Conservation (phyloP, 345 rosid species). For the Theobroma cacao region DNA sequence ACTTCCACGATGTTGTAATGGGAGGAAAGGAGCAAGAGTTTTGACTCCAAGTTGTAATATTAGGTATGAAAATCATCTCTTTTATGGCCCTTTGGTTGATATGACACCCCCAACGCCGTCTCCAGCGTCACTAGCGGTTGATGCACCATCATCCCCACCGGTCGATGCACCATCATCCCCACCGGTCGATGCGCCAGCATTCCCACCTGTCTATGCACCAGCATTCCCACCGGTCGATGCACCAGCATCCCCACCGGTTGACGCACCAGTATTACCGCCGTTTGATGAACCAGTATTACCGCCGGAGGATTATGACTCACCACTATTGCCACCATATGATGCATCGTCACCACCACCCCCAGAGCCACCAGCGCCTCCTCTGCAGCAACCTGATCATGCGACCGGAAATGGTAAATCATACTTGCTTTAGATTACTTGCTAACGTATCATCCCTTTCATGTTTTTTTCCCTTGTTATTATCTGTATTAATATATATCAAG, state of each 20-base stretch:
- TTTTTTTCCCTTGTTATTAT: background rate
- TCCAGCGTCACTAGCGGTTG: too few relatives aligned
- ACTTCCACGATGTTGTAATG: conserved; percentile 29
- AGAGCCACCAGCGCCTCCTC: background rate
- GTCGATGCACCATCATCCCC: background rate
- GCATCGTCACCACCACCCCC: background rate
- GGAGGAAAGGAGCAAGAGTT: conserved; percentile 33
- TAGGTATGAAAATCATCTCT: conserved; percentile 17
- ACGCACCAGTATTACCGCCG: background rate
- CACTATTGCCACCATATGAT: background rate
- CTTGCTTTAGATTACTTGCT: background rate
- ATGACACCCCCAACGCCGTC: background rate
- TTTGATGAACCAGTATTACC: background rate
- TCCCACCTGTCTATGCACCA: background rate
- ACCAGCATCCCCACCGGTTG: background rate
- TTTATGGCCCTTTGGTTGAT: background rate
- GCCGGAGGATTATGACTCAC: too few relatives aligned
- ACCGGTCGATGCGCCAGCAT: background rate
- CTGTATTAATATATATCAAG: background rate
- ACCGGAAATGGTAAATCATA: background rate
- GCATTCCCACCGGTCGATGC: too few relatives aligned
- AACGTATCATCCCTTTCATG: too few relatives aligned
- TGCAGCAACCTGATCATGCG: background rate
- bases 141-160: background rate
- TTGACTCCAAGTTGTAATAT: conserved; percentile 17